Evolutionary conservation across 2,329 filamentous ascomycete species (phyloP).

Genomic region (Aspergillus pseudotamarii): DNA sequence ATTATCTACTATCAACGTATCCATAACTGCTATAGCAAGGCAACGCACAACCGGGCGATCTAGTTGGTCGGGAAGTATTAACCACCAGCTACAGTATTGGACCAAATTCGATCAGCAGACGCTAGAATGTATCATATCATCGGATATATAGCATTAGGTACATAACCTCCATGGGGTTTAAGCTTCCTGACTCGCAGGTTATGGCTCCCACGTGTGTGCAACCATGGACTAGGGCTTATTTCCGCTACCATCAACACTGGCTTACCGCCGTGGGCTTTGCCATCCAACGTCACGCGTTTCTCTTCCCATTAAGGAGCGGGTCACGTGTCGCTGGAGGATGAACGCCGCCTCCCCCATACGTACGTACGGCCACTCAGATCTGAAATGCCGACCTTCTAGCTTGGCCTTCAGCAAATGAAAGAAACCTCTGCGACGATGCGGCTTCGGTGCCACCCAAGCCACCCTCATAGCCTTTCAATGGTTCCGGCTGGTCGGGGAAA

Average conservation of each 20-base stretch:
- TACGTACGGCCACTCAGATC: not conserved
- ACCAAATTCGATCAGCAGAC: slow-evolving; percentile 9
- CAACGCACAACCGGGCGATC: not conserved
- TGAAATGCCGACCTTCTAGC: not conserved
- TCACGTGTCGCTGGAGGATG: not conserved
- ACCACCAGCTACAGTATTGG: slow-evolving; percentile 20
- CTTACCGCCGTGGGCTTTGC: not conserved
- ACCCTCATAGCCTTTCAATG: slow-evolving; percentile 20
- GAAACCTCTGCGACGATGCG: slow-evolving; percentile 7
- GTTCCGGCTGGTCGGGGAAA: slow-evolving; percentile 28
- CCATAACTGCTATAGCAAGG: not conserved
- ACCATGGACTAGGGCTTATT: slow-evolving; percentile 31
- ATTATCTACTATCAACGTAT: not conserved
- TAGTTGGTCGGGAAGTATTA: slow-evolving; percentile 35
- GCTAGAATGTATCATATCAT: slow-evolving; percentile 25
- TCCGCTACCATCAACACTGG: slow-evolving; percentile 14
- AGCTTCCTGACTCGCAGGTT: slow-evolving; percentile 14
- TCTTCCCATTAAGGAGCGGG: not conserved
- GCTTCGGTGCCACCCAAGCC: slow-evolving; percentile 21
- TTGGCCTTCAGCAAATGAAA: slow-evolving; percentile 9
- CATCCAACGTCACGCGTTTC: not conserved
- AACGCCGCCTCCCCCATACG: not conserved
- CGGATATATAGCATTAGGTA: not conserved
- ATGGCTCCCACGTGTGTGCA: slow-evolving; percentile 24
- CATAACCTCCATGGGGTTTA: not conserved